These are phyloP conservation scores for Talaromyces amestolkiae DNA, from an alignment of 2,329 filamentous ascomycete genomes.

Conservation along the genomic window DNA sequence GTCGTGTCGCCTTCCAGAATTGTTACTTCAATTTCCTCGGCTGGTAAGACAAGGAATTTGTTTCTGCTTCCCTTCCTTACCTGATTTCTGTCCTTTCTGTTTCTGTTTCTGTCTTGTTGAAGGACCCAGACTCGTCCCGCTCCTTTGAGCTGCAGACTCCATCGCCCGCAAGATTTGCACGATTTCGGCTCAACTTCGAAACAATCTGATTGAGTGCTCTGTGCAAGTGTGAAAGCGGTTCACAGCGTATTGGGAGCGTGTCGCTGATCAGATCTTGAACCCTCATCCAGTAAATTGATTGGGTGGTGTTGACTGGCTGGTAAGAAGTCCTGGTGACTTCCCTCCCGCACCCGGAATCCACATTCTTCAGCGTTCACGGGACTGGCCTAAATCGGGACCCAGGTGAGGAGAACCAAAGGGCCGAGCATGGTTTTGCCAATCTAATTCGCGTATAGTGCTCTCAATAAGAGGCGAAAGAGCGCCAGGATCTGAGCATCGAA, in stretches of 20 bases:
- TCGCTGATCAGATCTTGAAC: conserved; percentile 9
- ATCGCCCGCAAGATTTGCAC: neutral
- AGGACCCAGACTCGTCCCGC: neutral
- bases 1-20: neutral
- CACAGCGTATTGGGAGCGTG: conserved; percentile 5
- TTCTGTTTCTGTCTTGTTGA: neutral
- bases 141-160: neutral
- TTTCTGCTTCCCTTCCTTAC: neutral
- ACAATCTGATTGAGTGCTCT: neutral
- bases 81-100: neutral
- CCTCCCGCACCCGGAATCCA: conserved; percentile 17
- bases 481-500: neutral
- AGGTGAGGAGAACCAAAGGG: conserved; percentile 4
- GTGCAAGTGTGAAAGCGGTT: neutral
- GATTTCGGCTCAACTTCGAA: neutral
- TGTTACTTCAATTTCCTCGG: neutral
- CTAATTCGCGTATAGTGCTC: neutral
- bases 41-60: neutral
- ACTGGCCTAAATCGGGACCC: conserved; percentile 12
- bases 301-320: conserved; percentile 3
- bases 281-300: neutral
- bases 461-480: neutral
- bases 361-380: conserved; percentile 18
- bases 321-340: conserved; percentile 16
- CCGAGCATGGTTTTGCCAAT: neutral